Percentiles rank a stretch among this genome's conserved stretches.
These are phyloP conservation scores for Anisodus acutangulus DNA, from an alignment of 257 asterid genomes.

Conservation along the genomic window DNA sequence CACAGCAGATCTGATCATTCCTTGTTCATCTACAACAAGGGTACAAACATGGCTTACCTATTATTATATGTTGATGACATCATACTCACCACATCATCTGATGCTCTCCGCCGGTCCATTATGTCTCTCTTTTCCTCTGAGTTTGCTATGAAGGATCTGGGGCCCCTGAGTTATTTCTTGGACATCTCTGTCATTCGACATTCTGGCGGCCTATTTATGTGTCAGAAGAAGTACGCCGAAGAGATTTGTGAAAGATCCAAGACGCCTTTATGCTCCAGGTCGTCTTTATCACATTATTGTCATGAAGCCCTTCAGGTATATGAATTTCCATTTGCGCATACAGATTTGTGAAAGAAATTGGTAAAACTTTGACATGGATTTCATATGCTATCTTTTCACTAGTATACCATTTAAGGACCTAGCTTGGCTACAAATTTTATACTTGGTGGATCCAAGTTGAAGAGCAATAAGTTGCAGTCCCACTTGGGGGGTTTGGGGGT, in stretches of 20 bases:
- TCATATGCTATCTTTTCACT: neutral
- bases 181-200: no score
- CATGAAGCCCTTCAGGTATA: constrained; percentile 91
- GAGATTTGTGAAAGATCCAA: constrained; percentile 77
- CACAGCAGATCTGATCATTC: no score
- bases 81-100: no score
- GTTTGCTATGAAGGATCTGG: no score
- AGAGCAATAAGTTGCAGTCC: neutral
- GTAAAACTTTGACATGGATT: constrained; percentile 16
- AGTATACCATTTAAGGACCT: constrained; percentile 20
- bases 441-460: constrained; percentile 25
- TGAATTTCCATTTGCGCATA: neutral
- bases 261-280: constrained; percentile 97
- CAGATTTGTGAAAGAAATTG: neutral
- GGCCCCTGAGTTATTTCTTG: no score
- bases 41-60: no score
- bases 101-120: no score
- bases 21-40: no score
- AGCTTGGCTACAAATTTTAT: neutral
- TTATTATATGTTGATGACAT: no score
- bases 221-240: no score
- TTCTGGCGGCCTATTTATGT: no score
- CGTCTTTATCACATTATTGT: constrained; percentile 94
- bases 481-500: neutral
- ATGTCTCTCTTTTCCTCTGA: no score